Conservation (phyloP, 2,329 filamentous ascomycete species). For the Volutella citrinella region DNA sequence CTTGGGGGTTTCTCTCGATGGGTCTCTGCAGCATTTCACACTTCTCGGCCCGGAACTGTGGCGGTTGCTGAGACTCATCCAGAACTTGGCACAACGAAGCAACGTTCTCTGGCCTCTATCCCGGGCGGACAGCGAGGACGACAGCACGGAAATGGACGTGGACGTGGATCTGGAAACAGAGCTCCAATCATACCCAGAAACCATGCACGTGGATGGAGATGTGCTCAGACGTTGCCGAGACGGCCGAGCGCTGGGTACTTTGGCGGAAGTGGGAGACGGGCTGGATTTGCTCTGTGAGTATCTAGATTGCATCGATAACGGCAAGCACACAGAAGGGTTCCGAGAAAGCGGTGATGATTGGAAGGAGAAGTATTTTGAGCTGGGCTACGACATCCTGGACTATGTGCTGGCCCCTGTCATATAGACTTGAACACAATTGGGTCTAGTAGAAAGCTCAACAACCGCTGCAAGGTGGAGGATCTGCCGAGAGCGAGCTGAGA, state of each 20-base stretch:
- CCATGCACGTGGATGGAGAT: constrained; percentile 67
- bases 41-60: constrained; percentile 61
- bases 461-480: too few species aligned
- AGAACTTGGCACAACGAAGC: constrained; percentile 60
- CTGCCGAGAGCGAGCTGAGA: too few species aligned
- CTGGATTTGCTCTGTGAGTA: constrained; percentile 44
- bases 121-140: constrained; percentile 5
- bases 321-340: constrained; percentile 36
- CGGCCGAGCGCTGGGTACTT: constrained; percentile 40
- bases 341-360: constrained; percentile 19
- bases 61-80: constrained; percentile 68
- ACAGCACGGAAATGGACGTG: constrained; percentile 1
- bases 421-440: too few species aligned
- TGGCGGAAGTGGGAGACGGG: constrained; percentile 34
- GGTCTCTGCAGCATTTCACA: constrained; percentile 67
- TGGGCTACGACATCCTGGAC: constrained; percentile 54
- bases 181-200: constrained; percentile 35
- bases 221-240: constrained; percentile 55
- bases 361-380: constrained; percentile 37
- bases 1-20: constrained; percentile 66
- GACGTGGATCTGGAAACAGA: constrained; percentile 19
- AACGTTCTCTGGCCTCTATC: constrained; percentile 47
- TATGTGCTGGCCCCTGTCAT: constrained; percentile 51
- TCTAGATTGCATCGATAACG: constrained; percentile 48
- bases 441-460: too few species aligned